phyloP scores from a whole-genome alignment of 371 early-diverging fungal species.

The Saksenaea vasiformis region DNA sequence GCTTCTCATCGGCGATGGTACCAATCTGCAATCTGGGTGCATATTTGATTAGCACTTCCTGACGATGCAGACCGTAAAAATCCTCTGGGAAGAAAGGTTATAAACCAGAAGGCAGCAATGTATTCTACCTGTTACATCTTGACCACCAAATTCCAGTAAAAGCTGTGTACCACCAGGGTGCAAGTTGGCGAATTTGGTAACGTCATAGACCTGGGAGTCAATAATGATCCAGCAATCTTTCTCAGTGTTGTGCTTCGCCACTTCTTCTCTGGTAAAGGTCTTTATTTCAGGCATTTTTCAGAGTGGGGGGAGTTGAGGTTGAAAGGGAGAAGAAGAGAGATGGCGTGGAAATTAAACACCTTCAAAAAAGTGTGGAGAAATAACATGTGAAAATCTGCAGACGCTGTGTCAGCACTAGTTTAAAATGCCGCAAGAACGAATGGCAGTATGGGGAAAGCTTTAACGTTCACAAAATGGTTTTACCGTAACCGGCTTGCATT shows the following conservation, averaged over 20 bases:
- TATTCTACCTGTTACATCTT: constrained; percentile 72
- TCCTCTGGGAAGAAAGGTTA: constrained; percentile 21
- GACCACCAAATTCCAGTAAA: constrained; percentile 67
- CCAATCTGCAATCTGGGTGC: constrained; percentile 51
- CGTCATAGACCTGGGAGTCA: constrained; percentile 85
- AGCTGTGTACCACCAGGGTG: constrained; percentile 92
- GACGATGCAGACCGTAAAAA: constrained; percentile 72
- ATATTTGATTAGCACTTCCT: constrained; percentile 57
- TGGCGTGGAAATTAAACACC: not conserved
- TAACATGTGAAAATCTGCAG: constrained; percentile 17
- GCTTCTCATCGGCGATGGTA: constrained; percentile 38
- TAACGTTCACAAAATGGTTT: not conserved
- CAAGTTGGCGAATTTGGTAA: constrained; percentile 79
- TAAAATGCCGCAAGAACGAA: not conserved
- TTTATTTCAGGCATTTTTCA: constrained; percentile 40
- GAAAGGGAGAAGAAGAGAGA: not conserved
- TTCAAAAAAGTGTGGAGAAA: constrained; percentile 4
- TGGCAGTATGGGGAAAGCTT: not conserved
- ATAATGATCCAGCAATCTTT: constrained; percentile 92
- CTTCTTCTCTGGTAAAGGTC: constrained; percentile 68
- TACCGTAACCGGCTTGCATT: not conserved
- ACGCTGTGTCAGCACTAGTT: constrained; percentile 9
- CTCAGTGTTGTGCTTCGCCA: constrained; percentile 75
- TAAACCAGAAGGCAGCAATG: too few relatives aligned
- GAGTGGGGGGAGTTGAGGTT: not conserved